phyloP scores from a whole-genome alignment of 2,329 filamentous ascomycete genomes.

The Cercospora citrullina region DNA sequence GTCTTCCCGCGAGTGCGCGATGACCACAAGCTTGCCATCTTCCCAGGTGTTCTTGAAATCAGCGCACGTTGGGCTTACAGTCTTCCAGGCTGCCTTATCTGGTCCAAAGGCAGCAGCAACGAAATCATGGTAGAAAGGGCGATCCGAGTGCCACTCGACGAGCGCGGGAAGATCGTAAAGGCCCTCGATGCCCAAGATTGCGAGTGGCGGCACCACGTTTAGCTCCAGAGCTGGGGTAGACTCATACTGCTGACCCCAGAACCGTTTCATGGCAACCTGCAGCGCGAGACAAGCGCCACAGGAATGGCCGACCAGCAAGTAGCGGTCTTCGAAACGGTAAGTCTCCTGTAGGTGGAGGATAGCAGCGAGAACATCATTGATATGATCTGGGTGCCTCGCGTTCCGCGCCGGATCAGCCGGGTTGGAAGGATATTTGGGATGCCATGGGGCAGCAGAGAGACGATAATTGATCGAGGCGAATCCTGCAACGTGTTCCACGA shows the following conservation, averaged over 20 bases:
- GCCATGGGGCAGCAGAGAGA: slow-evolving; percentile 54
- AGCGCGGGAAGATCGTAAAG: slow-evolving; percentile 66
- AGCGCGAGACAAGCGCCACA: slow-evolving; percentile 64
- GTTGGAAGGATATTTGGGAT: slow-evolving; percentile 48
- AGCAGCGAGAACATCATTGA: slow-evolving; percentile 57
- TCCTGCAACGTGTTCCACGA: slow-evolving; percentile 52
- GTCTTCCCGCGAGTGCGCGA: slow-evolving; percentile 51
- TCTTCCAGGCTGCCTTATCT: slow-evolving; percentile 52
- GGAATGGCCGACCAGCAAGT: slow-evolving; percentile 62
- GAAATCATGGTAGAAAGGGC: slow-evolving; percentile 59
- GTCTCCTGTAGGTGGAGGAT: slow-evolving; percentile 53
- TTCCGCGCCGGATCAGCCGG: slow-evolving; percentile 50
- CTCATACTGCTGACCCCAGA: slow-evolving; percentile 37
- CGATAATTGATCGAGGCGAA: slow-evolving; percentile 67
- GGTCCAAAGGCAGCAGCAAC: slow-evolving; percentile 62
- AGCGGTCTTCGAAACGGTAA: slow-evolving; percentile 48
- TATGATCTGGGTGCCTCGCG: slow-evolving; percentile 61
- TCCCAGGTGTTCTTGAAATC: slow-evolving; percentile 48
- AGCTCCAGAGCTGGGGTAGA: slow-evolving; percentile 30
- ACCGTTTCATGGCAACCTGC: slow-evolving; percentile 57
- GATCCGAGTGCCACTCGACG: slow-evolving; percentile 43
- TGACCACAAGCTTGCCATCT: slow-evolving; percentile 43
- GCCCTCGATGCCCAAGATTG: slow-evolving; percentile 63
- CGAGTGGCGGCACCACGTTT: slow-evolving; percentile 46
- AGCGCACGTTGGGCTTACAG: slow-evolving; percentile 54